Conservation (phyloP, 768 basidiomycete species). For the Gymnopilus junonius region DNA sequence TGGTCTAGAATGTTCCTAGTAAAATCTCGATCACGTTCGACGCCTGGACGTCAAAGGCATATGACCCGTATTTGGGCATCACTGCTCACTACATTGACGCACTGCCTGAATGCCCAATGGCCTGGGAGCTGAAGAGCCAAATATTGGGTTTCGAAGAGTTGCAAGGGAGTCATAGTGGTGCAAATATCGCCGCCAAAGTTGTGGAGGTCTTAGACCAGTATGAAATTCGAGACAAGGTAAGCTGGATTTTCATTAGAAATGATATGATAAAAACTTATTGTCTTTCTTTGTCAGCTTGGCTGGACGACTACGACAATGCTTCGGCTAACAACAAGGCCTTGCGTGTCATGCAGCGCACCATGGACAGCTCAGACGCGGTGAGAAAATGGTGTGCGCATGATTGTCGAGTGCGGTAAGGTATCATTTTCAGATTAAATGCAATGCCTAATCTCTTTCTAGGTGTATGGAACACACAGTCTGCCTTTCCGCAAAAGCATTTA, state of each 20-base stretch:
- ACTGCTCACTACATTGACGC: conserved; percentile 22
- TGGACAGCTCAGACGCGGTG: conserved; percentile 6
- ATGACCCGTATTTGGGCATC: conserved; percentile 21
- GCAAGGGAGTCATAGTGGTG: conserved; percentile 19
- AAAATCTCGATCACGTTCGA: conserved; percentile 23
- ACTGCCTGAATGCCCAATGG: conserved; percentile 21
- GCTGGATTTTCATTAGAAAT: not conserved
- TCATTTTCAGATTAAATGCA: not conserved
- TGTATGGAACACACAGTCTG: conserved; percentile 39
- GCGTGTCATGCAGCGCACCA: conserved; percentile 21
- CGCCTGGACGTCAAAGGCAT: conserved; percentile 22
- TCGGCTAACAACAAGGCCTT: conserved; percentile 30
- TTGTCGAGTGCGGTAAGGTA: conserved; percentile 21
- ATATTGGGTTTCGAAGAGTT: conserved; percentile 15
- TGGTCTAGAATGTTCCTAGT: conserved; percentile 3
- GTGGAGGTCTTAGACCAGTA: conserved; percentile 19
- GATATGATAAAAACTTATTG: no score
- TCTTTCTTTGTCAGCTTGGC: conserved; percentile 26
- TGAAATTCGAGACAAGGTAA: conserved; percentile 24
- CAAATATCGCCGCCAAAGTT: conserved; percentile 21
- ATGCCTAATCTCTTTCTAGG: conserved; percentile 11
- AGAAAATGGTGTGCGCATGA: conserved; percentile 25
- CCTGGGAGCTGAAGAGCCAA: conserved; percentile 16
- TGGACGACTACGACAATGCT: conserved; percentile 36
- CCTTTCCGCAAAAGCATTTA: conserved; percentile 31